phyloP scores from a whole-genome alignment of 2,329 filamentous ascomycete species.

The Rasamsonia emersonii region DNA sequence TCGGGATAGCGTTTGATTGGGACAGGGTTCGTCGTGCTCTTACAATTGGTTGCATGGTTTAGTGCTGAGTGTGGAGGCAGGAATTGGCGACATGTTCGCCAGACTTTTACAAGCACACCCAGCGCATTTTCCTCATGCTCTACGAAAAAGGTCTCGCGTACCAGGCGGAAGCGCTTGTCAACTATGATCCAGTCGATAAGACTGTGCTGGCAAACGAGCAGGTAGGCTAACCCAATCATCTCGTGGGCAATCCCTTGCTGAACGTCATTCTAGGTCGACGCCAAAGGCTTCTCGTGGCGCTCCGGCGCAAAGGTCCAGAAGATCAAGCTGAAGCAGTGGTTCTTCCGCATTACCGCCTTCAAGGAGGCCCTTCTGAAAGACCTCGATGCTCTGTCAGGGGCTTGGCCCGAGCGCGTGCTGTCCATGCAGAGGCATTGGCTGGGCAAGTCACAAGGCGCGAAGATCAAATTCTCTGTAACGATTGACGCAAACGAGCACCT shows the following conservation, averaged over 20 bases:
- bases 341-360: slow-evolving; percentile 73
- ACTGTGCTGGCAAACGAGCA: slow-evolving; percentile 90
- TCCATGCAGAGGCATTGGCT: slow-evolving; percentile 85
- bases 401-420: slow-evolving; percentile 76
- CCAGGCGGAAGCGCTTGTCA: slow-evolving; percentile 74
- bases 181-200: slow-evolving; percentile 82
- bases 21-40: slow-evolving; percentile 45
- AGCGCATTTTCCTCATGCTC: slow-evolving; percentile 73
- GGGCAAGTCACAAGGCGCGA: slow-evolving; percentile 65
- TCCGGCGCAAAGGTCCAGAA: slow-evolving; percentile 80
- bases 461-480: slow-evolving; percentile 59
- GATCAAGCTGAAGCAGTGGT: slow-evolving; percentile 76
- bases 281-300: slow-evolving; percentile 76
- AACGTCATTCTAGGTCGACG: slow-evolving; percentile 51
- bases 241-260: slow-evolving; percentile 2
- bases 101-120: slow-evolving; percentile 81
- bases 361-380: slow-evolving; percentile 64
- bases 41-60: slow-evolving; percentile 28
- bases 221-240: slow-evolving; percentile 16
- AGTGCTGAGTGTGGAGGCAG: slow-evolving; percentile 35
- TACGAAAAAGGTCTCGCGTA: slow-evolving; percentile 69
- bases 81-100: slow-evolving; percentile 79
- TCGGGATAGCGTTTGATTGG: slow-evolving; percentile 83
- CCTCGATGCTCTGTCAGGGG: slow-evolving; percentile 55
- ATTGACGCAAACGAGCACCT: slow-evolving; percentile 23